Conservation (phyloP, 73 alveolate species). For the Paramecium sexaurelia region DNA sequence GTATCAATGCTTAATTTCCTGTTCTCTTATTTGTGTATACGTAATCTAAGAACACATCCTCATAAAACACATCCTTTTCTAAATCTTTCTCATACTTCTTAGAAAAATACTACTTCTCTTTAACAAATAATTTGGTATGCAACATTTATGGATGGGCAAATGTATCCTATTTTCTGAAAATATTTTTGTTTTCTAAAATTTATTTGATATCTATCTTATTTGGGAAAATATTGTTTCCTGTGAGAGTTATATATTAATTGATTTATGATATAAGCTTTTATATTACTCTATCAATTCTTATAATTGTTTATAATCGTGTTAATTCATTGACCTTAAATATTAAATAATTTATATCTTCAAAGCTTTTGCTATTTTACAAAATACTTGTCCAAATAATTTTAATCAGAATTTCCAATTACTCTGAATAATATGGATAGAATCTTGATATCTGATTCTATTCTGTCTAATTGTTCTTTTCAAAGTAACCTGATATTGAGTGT, state of each 20-base stretch:
- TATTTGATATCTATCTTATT: neutral
- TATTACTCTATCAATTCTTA: neutral
- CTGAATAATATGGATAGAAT: neutral
- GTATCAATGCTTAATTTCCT: neutral
- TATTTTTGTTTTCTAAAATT: neutral
- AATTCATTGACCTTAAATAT: neutral
- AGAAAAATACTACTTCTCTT: neutral
- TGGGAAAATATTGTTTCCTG: neutral
- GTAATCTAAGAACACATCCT: neutral
- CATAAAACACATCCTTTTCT: neutral
- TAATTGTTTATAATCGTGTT: neutral
- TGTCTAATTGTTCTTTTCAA: neutral
- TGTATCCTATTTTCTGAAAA: neutral
- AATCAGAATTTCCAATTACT: neutral
- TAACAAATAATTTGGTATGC: neutral
- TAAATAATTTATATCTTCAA: neutral
- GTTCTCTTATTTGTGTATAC: neutral
- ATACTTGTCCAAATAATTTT: neutral
- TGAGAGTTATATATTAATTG: neutral
- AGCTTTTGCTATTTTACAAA: neutral
- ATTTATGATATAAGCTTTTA: neutral
- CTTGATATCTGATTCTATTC: neutral
- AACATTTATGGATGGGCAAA: neutral
- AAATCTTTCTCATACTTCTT: neutral
- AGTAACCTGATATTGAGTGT: neutral